These are phyloP conservation scores for Galerina marginata DNA, from an alignment of 768 basidiomycete species.

Conservation along the genomic window DNA sequence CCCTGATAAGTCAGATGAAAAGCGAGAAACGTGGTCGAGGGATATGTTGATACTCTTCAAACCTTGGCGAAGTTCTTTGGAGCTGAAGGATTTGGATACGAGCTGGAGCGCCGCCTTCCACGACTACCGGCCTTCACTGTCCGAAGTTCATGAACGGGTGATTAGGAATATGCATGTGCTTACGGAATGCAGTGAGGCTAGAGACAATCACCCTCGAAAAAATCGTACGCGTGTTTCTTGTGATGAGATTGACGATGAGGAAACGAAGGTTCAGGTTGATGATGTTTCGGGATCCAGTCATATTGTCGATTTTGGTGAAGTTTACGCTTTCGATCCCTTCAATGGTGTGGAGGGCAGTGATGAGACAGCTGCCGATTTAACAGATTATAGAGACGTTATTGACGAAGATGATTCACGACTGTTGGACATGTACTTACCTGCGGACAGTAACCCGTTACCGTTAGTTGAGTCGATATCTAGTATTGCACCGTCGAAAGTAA, in stretches of 20 bases:
- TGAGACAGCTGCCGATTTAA: no score
- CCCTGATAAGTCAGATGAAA: background rate
- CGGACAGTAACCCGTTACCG: no score
- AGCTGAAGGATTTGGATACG: background rate
- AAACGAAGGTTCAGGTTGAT: no score
- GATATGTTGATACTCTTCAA: slow-evolving; percentile 10
- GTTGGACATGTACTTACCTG: no score
- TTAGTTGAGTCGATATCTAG: background rate
- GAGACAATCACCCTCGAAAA: background rate
- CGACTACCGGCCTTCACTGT: background rate
- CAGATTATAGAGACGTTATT: no score
- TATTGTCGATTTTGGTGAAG: no score
- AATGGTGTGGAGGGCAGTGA: no score
- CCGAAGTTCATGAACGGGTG: background rate
- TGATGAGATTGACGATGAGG: no score
- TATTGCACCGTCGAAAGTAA: background rate
- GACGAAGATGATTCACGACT: no score
- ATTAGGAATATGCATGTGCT: background rate
- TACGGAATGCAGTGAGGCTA: background rate
- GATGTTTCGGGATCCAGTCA: no score
- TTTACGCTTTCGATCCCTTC: no score
- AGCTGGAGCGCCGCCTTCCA: background rate
- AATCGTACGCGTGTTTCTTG: no score
- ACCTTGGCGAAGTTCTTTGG: background rate
- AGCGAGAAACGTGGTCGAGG: background rate